Evolutionary conservation across 345 rosid species (phyloP), one percentile per base, ranked within the genome.

Genomic region (Nasturtium officinale): DNA sequence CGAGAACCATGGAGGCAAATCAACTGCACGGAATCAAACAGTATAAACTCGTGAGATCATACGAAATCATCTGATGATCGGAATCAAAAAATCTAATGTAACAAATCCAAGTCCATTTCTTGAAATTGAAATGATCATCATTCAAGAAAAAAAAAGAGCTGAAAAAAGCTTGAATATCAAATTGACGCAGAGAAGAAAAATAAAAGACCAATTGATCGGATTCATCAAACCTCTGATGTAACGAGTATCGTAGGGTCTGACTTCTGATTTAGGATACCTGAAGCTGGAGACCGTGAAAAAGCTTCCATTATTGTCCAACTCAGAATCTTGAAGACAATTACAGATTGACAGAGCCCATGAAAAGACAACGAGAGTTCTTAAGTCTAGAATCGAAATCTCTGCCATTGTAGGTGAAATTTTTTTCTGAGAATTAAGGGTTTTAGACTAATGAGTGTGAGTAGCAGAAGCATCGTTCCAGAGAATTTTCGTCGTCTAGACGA

Each of bases 1-100:
- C 7, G 97, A 87, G 87, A 95, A 95, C 95, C 91, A 91, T 62
- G 82, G 91, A 20, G 97, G 97, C 80, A 95, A 85, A 77, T 91
- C 97, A 73, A 94, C 99, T 95, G 89, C 30, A 62, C 17, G 13
- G 16, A 66, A 74, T 56, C 59, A 65, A 74, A 56, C 23, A 48
- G 47, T 76, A 77, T 33, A 45, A 65, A 63, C 38, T 21, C 51
- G 63, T 35, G 21, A 59, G 17, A 59, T 32, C 55, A 52, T 17
- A 69, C 0, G 25, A 63, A 52, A 32, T 10, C 16, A 33, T 29
- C 28, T 12, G 8, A 42, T 4, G 21, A 59, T 65, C 17, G 12
- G 3, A 43, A 38, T 38, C 33, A 7, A 54, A 1, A 25, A 7
- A 9, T 45, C 55, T 7, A 6, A 64, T 40, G n/a, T 53, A 3